Evolutionary conservation across 1,139 yeast species (phyloP).

Genomic region (Hyphopichia buzzinii): DNA sequence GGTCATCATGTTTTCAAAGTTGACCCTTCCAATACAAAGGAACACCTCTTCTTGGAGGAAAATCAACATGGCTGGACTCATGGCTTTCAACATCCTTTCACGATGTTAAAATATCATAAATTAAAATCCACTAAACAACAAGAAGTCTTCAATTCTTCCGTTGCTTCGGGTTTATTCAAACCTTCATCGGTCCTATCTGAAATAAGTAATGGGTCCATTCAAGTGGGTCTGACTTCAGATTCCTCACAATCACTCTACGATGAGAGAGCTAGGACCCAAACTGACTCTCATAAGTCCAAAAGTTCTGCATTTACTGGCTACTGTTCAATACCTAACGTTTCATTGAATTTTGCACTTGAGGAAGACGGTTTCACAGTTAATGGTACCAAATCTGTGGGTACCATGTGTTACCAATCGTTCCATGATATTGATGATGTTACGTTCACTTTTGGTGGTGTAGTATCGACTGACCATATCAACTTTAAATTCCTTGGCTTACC

Average conservation of each 20-base stretch:
- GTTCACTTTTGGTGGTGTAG: conserved; percentile 41
- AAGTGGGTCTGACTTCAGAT: conserved; percentile 3
- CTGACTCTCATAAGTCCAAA: conserved; percentile 1
- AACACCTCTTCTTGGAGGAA: conserved; percentile 7
- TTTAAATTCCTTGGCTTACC: conserved; percentile 39
- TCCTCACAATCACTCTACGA: conserved; percentile 1
- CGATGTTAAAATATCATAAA: conserved; percentile 24
- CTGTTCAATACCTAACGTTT: conserved; percentile 27
- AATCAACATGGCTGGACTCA: conserved; percentile 26
- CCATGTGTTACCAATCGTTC: conserved; percentile 34
- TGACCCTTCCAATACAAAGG: conserved; percentile 1
- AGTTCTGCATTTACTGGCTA: conserved; percentile 30
- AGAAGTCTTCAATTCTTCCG: conserved; percentile 14
- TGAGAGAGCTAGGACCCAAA: not conserved
- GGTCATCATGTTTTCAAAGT: conserved; percentile 1
- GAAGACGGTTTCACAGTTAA: conserved; percentile 6
- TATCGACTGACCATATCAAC: conserved; percentile 15
- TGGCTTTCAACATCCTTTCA: conserved; percentile 26
- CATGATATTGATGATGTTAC: conserved; percentile 32
- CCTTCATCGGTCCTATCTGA: conserved; percentile 27
- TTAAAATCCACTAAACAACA: conserved; percentile 14
- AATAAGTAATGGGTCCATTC: conserved; percentile 15
- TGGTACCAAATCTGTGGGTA: conserved; percentile 14
- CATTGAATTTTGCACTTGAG: conserved; percentile 17
- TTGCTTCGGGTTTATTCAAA: conserved; percentile 21